Conservation (phyloP, 306 rosid genomes). For the Hippophae gyantsensis region DNA sequence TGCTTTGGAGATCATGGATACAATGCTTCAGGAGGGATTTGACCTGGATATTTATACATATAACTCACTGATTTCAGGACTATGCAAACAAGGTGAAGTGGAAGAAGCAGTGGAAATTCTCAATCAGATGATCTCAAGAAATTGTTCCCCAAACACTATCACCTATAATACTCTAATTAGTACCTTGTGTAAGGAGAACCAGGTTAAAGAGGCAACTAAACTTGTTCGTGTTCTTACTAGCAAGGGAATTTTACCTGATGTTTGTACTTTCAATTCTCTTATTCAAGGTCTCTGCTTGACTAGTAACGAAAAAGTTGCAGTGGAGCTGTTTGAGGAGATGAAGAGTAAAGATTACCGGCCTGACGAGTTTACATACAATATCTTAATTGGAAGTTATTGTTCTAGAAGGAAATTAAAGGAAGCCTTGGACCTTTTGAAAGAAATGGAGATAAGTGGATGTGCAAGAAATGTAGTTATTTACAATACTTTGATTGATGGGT, state of each 20-base stretch:
- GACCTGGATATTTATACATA: slow-evolving; percentile 71
- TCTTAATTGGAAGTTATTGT: slow-evolving; percentile 65
- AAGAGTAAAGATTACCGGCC: slow-evolving; percentile 62
- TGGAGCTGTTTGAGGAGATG: slow-evolving; percentile 85
- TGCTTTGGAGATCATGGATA: slow-evolving; percentile 68
- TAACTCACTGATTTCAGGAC: slow-evolving; percentile 63
- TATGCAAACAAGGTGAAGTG: slow-evolving; percentile 61
- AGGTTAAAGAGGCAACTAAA: slow-evolving; percentile 66
- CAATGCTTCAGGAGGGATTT: slow-evolving; percentile 71
- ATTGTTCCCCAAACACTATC: slow-evolving; percentile 61
- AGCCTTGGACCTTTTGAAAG: slow-evolving; percentile 58
- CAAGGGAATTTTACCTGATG: slow-evolving; percentile 76
- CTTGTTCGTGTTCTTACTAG: slow-evolving; percentile 48
- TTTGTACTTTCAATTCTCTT: slow-evolving; percentile 74
- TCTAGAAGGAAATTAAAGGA: slow-evolving; percentile 43
- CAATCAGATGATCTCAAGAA: slow-evolving; percentile 56
- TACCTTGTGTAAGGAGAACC: slow-evolving; percentile 66
- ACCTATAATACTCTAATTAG: slow-evolving; percentile 68
- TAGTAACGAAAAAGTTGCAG: slow-evolving; percentile 43
- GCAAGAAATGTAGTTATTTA: slow-evolving; percentile 67
- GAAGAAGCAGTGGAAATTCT: slow-evolving; percentile 70
- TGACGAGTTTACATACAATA: slow-evolving; percentile 71
- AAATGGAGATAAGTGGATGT: slow-evolving; percentile 87
- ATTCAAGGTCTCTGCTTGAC: slow-evolving; percentile 70
- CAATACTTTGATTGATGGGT: slow-evolving; percentile 75